phyloP scores from a whole-genome alignment of 1,284 basidiomycete genomes.

The Grifola frondosa region DNA sequence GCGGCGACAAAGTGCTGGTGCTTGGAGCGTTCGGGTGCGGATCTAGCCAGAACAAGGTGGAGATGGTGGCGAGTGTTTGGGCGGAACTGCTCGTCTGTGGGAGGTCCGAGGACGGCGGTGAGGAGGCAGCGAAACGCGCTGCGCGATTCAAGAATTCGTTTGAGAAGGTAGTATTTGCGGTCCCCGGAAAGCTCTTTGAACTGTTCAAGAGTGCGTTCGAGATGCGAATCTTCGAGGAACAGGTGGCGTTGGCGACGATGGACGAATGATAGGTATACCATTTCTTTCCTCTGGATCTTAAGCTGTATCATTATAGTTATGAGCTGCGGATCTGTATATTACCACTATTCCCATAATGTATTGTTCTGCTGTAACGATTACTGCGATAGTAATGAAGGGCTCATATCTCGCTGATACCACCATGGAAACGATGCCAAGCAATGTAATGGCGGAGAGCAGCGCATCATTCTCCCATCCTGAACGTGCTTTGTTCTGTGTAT shows the following conservation, averaged over 20 bases:
- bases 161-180: constrained; percentile 45
- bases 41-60: constrained; percentile 42
- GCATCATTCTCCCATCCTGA: no score
- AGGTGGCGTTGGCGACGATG: constrained; percentile 31
- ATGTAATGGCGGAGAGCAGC: no score
- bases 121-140: constrained; percentile 8
- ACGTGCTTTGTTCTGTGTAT: no score
- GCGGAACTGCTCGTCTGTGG: constrained; percentile 50
- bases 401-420: no score
- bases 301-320: no score
- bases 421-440: no score
- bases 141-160: constrained; percentile 43
- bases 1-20: constrained; percentile 43
- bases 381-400: no score
- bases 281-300: no score
- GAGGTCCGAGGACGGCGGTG: constrained; percentile 24
- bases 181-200: constrained; percentile 38
- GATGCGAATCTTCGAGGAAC: constrained; percentile 41
- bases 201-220: constrained; percentile 44
- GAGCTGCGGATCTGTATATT: no score
- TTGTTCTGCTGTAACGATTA: no score
- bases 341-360: no score
- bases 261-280: constrained; percentile 1
- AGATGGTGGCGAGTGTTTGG: constrained; percentile 57
- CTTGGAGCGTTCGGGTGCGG: constrained; percentile 51